Evolutionary conservation across 2,329 filamentous ascomycete genomes (phyloP).

Genomic region (Aspergillus brasiliensis): DNA sequence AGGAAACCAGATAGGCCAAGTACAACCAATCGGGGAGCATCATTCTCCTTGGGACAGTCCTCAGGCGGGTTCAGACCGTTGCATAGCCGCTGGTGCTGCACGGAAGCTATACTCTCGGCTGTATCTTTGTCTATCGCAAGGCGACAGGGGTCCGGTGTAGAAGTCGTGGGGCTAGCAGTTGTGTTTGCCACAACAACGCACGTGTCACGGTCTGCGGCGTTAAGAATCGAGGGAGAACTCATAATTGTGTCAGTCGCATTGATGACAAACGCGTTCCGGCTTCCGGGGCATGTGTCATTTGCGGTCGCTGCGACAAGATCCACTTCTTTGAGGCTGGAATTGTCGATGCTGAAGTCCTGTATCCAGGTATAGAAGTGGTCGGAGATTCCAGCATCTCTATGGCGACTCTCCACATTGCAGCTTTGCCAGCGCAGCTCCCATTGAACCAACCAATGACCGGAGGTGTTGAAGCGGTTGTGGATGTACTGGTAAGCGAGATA

Average conservation of each 20-base stretch:
- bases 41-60: conserved; percentile 9
- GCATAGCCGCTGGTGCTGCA: background rate
- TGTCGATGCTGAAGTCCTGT: conserved; percentile 10
- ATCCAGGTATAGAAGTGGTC: background rate
- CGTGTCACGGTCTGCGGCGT: background rate
- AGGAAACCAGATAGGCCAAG: background rate
- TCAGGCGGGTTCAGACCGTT: background rate
- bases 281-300: conserved; percentile 10
- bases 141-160: conserved; percentile 8
- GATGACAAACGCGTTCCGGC: conserved; percentile 9
- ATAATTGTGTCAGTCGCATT: conserved; percentile 8
- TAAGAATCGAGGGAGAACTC: background rate
- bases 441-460: conserved; percentile 4
- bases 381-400: background rate
- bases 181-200: conserved; percentile 1
- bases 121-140: background rate
- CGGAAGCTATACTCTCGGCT: conserved; percentile 3
- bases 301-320: conserved; percentile 19
- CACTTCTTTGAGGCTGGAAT: conserved; percentile 7
- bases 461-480: background rate
- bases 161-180: background rate
- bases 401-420: conserved; percentile 12
- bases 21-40: background rate
- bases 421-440: conserved; percentile 14
- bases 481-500: conserved; percentile 12